Percentiles rank a stretch among this genome's conserved stretches.
Conservation (phyloP, 78 protist genomes). For the Dictyostelium intermedium region DNA sequence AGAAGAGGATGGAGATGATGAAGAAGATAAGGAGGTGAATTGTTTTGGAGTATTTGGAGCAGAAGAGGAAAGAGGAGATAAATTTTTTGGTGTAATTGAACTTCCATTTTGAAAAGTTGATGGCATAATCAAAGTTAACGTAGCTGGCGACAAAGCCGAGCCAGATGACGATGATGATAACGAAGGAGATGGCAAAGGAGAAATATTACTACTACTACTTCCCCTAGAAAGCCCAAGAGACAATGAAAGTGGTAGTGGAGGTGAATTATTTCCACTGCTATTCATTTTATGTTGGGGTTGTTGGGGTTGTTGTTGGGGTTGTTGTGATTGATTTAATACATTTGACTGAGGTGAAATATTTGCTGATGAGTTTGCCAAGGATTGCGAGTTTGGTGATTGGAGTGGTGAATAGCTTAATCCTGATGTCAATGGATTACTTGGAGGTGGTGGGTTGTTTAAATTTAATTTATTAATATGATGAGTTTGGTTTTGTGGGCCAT, state of each 20-base stretch:
- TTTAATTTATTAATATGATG: neutral
- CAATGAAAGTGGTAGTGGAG: neutral
- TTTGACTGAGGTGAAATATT: neutral
- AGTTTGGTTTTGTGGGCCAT: neutral
- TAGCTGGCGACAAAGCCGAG: slow-evolving; percentile 11
- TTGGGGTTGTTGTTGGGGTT: neutral
- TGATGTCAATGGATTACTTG: neutral
- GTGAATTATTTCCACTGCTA: slow-evolving; percentile 4
- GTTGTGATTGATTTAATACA: neutral
- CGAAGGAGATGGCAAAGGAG: neutral
- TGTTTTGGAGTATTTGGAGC: slow-evolving; percentile 26
- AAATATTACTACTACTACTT: neutral
- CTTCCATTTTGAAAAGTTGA: neutral
- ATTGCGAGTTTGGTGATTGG: neutral
- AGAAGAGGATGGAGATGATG: neutral
- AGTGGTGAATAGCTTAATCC: neutral
- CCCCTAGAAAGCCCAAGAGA: neutral
- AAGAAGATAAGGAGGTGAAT: neutral
- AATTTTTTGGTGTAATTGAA: neutral
- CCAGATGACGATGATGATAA: slow-evolving; percentile 33
- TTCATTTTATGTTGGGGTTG: neutral
- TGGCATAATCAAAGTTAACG: neutral
- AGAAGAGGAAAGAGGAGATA: slow-evolving; percentile 18
- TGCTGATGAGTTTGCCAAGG: neutral
- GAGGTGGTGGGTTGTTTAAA: neutral